Evolutionary conservation across 495 filamentous ascomycete genomes (phyloP).

Genomic region (Rusavskia elegans): DNA sequence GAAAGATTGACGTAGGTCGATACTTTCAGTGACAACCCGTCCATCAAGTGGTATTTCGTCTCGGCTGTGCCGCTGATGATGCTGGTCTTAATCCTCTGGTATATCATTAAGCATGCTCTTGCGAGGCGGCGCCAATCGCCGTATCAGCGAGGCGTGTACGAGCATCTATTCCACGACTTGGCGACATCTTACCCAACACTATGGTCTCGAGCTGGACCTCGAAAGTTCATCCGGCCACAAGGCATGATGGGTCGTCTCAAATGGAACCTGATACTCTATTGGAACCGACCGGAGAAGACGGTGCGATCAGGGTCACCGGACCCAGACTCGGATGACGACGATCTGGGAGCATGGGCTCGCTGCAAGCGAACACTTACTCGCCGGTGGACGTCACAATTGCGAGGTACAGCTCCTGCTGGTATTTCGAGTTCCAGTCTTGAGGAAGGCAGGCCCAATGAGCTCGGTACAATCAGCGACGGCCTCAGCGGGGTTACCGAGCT

Average conservation of each 20-base stretch:
- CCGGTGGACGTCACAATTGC: constrained; percentile 26
- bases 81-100: constrained; percentile 30
- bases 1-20: constrained; percentile 14
- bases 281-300: constrained; percentile 25
- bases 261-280: constrained; percentile 29
- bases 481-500: constrained; percentile 10
- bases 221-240: constrained; percentile 21
- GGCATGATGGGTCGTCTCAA: constrained; percentile 20
- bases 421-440: constrained; percentile 8
- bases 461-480: constrained; percentile 11
- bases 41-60: constrained; percentile 37
- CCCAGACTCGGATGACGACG: constrained; percentile 18
- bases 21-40: constrained; percentile 23
- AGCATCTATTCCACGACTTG: constrained; percentile 30
- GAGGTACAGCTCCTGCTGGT: constrained; percentile 1
- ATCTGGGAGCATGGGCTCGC: constrained; percentile 24
- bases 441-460: constrained; percentile 7
- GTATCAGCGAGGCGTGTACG: constrained; percentile 34
- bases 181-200: constrained; percentile 26
- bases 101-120: constrained; percentile 31
- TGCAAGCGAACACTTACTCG: constrained; percentile 26
- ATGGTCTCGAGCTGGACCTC: constrained; percentile 32
- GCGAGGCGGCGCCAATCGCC: constrained; percentile 27
- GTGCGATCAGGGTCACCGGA: constrained; percentile 11
- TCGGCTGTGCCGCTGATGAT: constrained; percentile 27